Evolutionary conservation across 768 basidiomycete species (phyloP), one percentile per base, ranked within the genome.

Genomic region (Suillus subluteus): DNA sequence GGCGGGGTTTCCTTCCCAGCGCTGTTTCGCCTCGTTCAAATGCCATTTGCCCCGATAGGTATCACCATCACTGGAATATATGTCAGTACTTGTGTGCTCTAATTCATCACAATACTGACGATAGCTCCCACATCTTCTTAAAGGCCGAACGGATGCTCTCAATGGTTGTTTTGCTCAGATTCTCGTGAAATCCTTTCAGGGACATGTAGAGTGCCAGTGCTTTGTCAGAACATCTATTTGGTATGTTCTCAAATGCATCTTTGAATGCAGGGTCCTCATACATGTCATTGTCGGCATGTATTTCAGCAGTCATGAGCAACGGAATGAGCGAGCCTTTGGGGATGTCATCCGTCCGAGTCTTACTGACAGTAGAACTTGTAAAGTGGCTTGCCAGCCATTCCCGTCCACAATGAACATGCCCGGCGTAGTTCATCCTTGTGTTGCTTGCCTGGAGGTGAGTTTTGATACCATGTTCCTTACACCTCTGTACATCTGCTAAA

Each of bases 1-100:
- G 0, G 75, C 77, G 4, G 75, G 80, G 62, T 75, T 76, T 2
- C 80, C 79, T 18, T 54, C 52, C 52, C 52, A 32, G 8, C 8
- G 16, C 16, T 54, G 52, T 6, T 30, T 54, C 2, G 16, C 52
- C 52, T 54, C 16, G 1, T 54, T 18, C 1, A 54, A 30, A 6
- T 54, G 52, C 52, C 52, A 54, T 30, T 54, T 54, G 4, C 52
- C 52, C 3, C 2, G 30, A 18, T 18, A 54, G 7, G 7, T 54
- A 2, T 52, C 50, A 16, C 50, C 50, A 52, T 52, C 15, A 3
- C 50, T 52, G 0, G 6, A 15, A 23, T 2, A 5, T 6, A 50
- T 0, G 50, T 52, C 50, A 26, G 50, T 52, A 12, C 9, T 48
- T 9, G 32, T 32, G 32, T 32, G 32, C 32, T 32, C 4, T 32